Evolutionary conservation across 306 rosid genomes (phyloP).

Genomic region (Inga leiocalycina): DNA sequence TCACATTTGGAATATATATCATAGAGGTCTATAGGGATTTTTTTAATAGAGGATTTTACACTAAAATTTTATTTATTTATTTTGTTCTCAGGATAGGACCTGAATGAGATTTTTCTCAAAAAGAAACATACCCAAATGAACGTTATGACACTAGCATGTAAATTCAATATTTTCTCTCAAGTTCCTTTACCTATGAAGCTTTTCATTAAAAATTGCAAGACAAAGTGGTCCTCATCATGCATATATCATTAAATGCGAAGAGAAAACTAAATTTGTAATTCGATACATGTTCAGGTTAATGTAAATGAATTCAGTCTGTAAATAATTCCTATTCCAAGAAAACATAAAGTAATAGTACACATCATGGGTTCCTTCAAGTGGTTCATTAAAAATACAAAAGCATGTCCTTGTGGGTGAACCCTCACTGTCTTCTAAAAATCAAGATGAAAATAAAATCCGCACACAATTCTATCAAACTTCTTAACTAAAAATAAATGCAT

Average conservation of each 20-base stretch:
- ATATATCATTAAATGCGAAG: background rate
- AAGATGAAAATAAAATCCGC: background rate
- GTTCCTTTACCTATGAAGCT: background rate
- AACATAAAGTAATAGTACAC: background rate
- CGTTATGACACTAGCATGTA: background rate
- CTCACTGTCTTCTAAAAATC: background rate
- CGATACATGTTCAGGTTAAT: background rate
- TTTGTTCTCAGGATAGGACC: too few relatives aligned
- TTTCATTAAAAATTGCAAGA: background rate
- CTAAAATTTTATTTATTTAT: too few relatives aligned
- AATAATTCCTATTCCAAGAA: background rate
- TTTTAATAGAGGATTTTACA: too few relatives aligned
- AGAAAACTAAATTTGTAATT: background rate
- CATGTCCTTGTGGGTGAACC: background rate
- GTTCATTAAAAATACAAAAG: background rate
- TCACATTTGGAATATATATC: too few relatives aligned
- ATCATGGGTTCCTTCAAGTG: background rate
- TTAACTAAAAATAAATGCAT: background rate
- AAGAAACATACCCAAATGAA: too few relatives aligned
- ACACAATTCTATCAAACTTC: background rate
- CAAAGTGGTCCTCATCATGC: background rate
- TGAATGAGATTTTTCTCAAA: too few relatives aligned
- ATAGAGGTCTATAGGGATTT: too few relatives aligned
- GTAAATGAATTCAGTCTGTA: background rate
- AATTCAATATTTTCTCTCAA: background rate